phyloP scores from a whole-genome alignment of 2,329 filamentous ascomycete genomes.

The Penicillium sp. region DNA sequence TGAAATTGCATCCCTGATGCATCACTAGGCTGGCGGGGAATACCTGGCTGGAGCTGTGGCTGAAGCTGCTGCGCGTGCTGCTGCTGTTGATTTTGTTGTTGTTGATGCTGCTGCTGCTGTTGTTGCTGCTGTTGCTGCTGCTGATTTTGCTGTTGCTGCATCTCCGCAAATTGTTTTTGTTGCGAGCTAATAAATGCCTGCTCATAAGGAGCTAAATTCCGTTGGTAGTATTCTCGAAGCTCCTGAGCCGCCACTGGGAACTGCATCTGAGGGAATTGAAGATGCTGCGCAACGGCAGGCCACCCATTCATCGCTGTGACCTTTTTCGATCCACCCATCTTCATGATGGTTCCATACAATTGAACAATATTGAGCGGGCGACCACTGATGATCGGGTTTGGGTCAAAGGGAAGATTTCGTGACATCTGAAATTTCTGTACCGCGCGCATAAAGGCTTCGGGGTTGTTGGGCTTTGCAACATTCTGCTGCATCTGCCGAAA shows the following conservation, averaged over 20 bases:
- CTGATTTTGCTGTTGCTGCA: conserved; percentile 40
- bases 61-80: conserved; percentile 1
- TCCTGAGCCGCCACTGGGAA: conserved; percentile 67
- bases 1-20: conserved; percentile 45
- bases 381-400: conserved; percentile 71
- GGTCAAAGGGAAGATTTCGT: conserved; percentile 71
- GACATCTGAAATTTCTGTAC: conserved; percentile 75
- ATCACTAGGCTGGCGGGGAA: conserved; percentile 41
- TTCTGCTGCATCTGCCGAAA: conserved; percentile 52
- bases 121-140: conserved; percentile 36
- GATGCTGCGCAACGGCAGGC: conserved; percentile 66
- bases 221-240: conserved; percentile 70
- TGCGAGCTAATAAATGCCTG: conserved; percentile 47
- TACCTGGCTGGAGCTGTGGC: conserved; percentile 2
- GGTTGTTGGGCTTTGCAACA: conserved; percentile 45
- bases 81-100: conserved; percentile 30
- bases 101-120: conserved; percentile 26
- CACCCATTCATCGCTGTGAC: conserved; percentile 71
- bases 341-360: conserved; percentile 76
- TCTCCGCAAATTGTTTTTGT: conserved; percentile 45
- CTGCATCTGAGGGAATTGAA: conserved; percentile 63
- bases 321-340: conserved; percentile 73
- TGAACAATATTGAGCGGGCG: conserved; percentile 72
- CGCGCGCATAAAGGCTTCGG: conserved; percentile 73
- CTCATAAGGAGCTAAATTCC: conserved; percentile 76